Evolutionary conservation across 2,329 filamentous ascomycete genomes (phyloP).

Genomic region (Aureobasidium sp.): DNA sequence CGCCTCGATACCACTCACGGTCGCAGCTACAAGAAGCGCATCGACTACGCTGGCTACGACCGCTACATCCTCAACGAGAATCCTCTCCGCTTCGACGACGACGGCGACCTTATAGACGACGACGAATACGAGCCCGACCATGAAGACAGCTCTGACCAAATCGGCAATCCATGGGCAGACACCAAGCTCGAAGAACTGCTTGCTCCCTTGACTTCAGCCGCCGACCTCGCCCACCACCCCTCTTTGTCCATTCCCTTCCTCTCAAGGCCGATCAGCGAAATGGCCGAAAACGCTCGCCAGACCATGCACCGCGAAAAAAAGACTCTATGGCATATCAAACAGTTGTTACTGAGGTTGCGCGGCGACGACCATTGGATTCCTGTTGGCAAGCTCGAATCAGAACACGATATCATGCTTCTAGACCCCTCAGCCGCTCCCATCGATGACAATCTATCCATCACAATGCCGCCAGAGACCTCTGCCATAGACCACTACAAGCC

Average conservation of each 20-base stretch:
- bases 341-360: conserved; percentile 62
- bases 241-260: conserved; percentile 67
- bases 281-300: conserved; percentile 59
- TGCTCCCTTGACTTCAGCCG: conserved; percentile 64
- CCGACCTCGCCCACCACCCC: conserved; percentile 66
- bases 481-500: conserved; percentile 6
- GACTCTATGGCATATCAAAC: conserved; percentile 65
- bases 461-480: neutral
- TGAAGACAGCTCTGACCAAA: conserved; percentile 54
- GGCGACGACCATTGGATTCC: conserved; percentile 65
- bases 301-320: conserved; percentile 68
- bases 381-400: conserved; percentile 43
- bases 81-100: conserved; percentile 63
- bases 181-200: conserved; percentile 66
- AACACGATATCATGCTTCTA: conserved; percentile 36
- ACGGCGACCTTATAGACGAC: conserved; percentile 46
- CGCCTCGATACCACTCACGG: conserved; percentile 59
- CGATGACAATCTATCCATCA: neutral
- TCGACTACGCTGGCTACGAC: conserved; percentile 65
- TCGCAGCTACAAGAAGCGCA: conserved; percentile 52
- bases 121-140: conserved; percentile 18
- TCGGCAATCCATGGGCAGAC: conserved; percentile 66
- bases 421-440: neutral
- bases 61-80: conserved; percentile 68
- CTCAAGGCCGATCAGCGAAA: conserved; percentile 62